Conservation (phyloP, 2,329 filamentous ascomycete genomes). For the Calonectria crousiana region DNA sequence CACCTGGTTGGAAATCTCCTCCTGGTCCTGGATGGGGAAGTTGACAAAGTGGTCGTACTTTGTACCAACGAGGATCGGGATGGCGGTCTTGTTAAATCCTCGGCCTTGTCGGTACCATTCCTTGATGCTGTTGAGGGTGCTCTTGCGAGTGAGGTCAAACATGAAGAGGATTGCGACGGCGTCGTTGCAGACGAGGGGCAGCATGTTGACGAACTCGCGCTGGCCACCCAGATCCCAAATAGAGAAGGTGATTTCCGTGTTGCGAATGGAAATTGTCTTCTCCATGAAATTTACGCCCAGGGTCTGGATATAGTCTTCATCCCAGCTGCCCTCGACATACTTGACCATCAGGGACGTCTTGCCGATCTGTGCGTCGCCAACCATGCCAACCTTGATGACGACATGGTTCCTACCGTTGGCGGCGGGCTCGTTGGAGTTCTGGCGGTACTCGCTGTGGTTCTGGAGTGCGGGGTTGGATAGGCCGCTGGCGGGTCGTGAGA, state of each 20-base stretch:
- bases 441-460: constrained; percentile 60
- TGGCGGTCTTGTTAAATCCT: constrained; percentile 99
- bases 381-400: constrained; percentile 99
- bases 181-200: constrained; percentile 99
- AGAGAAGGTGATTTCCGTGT: constrained; percentile 99
- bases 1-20: constrained; percentile 98
- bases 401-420: constrained; percentile 76
- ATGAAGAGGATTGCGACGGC: constrained; percentile 99
- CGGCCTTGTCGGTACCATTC: constrained; percentile 99
- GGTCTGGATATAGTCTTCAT: constrained; percentile 99
- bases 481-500: constrained; percentile 68
- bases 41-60: constrained; percentile 99
- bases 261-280: constrained; percentile 99
- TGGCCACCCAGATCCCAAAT: constrained; percentile 99
- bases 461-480: constrained; percentile 60
- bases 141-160: constrained; percentile 98
- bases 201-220: constrained; percentile 99
- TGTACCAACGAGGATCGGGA: constrained; percentile 95
- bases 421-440: constrained; percentile 50
- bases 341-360: constrained; percentile 99
- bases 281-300: constrained; percentile 99
- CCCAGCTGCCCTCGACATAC: constrained; percentile 99
- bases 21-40: constrained; percentile 95
- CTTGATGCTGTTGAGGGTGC: constrained; percentile 98
- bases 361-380: constrained; percentile 97